Percentiles rank a stretch among this genome's conserved stretches.
Evolutionary conservation across 73 alveolate species (phyloP).

Genomic region (Blepharisma stoltei): DNA sequence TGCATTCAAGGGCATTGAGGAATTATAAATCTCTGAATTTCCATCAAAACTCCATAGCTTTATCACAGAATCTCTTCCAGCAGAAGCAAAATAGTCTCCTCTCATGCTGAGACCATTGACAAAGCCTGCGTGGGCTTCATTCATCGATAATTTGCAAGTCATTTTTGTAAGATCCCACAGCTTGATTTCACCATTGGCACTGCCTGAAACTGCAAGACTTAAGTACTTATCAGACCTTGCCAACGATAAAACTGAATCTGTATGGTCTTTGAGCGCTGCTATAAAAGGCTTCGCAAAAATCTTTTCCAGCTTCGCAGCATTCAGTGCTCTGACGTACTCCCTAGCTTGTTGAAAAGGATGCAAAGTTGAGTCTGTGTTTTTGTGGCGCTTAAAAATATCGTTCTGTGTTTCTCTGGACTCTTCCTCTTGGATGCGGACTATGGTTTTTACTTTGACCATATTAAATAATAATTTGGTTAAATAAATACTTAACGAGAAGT

Average conservation of each 20-base stretch:
- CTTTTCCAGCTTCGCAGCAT: constrained; percentile 85
- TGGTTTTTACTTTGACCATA: constrained; percentile 87
- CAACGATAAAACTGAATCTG: constrained; percentile 73
- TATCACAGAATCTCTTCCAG: constrained; percentile 21
- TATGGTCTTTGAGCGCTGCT: constrained; percentile 72
- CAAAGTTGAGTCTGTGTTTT: constrained; percentile 70
- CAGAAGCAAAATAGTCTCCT: not conserved
- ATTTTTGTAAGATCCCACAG: constrained; percentile 38
- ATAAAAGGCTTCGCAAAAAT: constrained; percentile 90
- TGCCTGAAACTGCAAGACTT: constrained; percentile 70
- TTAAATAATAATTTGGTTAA: not conserved
- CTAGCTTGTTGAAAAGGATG: constrained; percentile 86
- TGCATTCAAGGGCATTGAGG: not conserved
- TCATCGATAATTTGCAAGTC: not conserved
- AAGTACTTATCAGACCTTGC: constrained; percentile 59
- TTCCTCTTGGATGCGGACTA: constrained; percentile 69
- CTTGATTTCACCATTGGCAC: constrained; percentile 70
- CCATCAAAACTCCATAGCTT: constrained; percentile 21
- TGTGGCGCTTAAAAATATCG: constrained; percentile 67
- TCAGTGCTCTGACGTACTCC: constrained; percentile 81
- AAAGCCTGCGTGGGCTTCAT: constrained; percentile 24
- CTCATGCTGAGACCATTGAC: constrained; percentile 27
- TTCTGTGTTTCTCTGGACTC: constrained; percentile 65
- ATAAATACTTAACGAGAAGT: not conserved
- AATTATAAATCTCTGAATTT: not conserved